phyloP scores from a whole-genome alignment of 257 asterid species.

The Solanum gracilifrons region DNA sequence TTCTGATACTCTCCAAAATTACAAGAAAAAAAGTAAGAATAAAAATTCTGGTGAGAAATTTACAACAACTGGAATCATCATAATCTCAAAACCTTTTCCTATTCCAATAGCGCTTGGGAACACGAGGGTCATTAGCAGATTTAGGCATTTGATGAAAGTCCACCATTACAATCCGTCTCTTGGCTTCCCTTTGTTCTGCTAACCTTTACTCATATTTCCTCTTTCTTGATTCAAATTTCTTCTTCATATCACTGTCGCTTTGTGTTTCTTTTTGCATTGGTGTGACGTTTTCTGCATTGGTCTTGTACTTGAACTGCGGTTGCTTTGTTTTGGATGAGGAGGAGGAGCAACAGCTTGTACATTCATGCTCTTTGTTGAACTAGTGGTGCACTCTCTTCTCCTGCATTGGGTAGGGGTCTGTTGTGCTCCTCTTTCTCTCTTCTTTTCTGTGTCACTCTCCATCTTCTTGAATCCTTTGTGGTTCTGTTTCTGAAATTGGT shows the following conservation, averaged over 20 bases:
- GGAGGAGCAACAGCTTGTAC: not conserved
- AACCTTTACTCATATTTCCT: not conserved
- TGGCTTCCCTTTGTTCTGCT: not conserved
- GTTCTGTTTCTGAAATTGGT: not conserved
- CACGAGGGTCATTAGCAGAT: not conserved
- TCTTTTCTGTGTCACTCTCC: not conserved
- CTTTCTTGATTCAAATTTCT: not conserved
- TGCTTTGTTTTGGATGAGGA: not conserved
- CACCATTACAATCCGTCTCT: not conserved
- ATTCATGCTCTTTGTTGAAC: not conserved
- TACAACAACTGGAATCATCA: not conserved
- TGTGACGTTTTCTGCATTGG: not conserved
- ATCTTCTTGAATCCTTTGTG: not conserved
- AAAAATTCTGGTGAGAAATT: not conserved
- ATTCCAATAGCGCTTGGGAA: not conserved
- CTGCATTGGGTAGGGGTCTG: not conserved
- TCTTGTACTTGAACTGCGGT: not conserved
- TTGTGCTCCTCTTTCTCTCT: not conserved
- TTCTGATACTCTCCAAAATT: not conserved
- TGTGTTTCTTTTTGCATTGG: not conserved
- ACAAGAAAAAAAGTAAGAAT: not conserved
- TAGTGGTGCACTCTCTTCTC: not conserved
- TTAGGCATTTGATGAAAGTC: not conserved
- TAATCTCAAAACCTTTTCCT: not conserved
- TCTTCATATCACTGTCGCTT: not conserved